Base-by-base conservation (phyloP, 1,139 yeast genomes). In the Yamadazyma songkhlaensis region DNA sequence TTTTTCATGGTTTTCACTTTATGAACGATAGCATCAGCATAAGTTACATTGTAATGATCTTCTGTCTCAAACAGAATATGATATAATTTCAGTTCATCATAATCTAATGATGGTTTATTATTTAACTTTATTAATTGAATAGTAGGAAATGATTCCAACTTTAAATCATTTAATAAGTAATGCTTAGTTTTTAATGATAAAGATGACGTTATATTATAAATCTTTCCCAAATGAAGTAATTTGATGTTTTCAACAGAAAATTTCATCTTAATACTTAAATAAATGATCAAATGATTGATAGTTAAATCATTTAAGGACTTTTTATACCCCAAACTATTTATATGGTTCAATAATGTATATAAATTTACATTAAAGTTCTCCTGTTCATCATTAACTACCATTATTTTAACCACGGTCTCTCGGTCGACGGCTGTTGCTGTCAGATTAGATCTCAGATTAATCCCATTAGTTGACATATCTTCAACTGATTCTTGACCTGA, bases 261-360 rank as follows among this genome's bases (percentile, higher is more conserved):
- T 1, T 24, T 10, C 10, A 39, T 29, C 10, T 44, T 31, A 9
- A 44, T 15, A 15, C 44, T 43, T 21, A 58, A 38, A 34, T 47
- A 59, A 4, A 58, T 38, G 15, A 57, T 42, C 6, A 59, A 40
- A 36, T 59, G 62, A 31, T 44, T 40, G 8, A 51, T 33, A 1
- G 59, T 45, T 12, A 55, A 12, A 8, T 15, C 25, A 10, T 31
- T 26, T 2, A 28, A 23, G 2, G 3, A 9, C 2, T 32, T 20
- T 2, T 9, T 27, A 23, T 23, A 28, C 4, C 17, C 10, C 12
- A 9, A 24, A 15, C 6, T 14, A n/a, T 23, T 31, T 6, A 31
- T 20, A 31, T n/a, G 20, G 7, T 22, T 17, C 10, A 31, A 9
- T 9, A 31, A 9, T 13, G 32, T 8, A 8, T 17, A 30, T 13